phyloP scores from a whole-genome alignment of 2,329 filamentous ascomycete genomes.

The Aureobasidium musti region DNA sequence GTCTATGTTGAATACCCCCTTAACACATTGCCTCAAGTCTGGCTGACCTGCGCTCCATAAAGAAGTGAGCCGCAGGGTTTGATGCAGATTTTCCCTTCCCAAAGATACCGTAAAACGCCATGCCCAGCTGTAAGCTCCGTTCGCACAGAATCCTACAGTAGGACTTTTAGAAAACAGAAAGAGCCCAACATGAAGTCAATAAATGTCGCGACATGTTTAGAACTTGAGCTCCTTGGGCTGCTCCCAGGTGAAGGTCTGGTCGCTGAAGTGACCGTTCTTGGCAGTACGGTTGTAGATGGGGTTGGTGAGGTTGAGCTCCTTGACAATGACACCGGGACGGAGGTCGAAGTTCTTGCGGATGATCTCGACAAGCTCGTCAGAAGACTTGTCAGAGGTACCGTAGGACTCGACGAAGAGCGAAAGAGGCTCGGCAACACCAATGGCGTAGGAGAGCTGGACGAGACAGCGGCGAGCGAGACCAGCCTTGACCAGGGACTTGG shows the following conservation, averaged over 20 bases:
- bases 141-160: constrained; percentile 21
- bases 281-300: constrained; percentile 98
- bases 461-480: constrained; percentile 88
- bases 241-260: constrained; percentile 98
- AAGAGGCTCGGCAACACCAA: constrained; percentile 96
- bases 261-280: constrained; percentile 99
- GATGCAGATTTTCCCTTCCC: constrained; percentile 11
- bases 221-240: constrained; percentile 92
- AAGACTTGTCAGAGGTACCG: constrained; percentile 86
- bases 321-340: constrained; percentile 96
- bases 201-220: constrained; percentile 55
- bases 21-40: constrained; percentile 32
- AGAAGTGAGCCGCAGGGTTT: constrained; percentile 27
- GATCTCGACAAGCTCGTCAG: constrained; percentile 92
- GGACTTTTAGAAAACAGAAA: constrained; percentile 19
- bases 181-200: constrained; percentile 21
- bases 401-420: constrained; percentile 98
- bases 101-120: constrained; percentile 23
- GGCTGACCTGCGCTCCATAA: constrained; percentile 27
- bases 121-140: not conserved
- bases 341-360: constrained; percentile 97
- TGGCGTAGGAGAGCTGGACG: constrained; percentile 98
- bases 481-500: constrained; percentile 92
- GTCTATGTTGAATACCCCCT: constrained; percentile 35
- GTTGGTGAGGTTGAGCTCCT: constrained; percentile 90